These are phyloP conservation scores for Gossypium rotundifolium DNA, from an alignment of 345 rosid genomes.

Conservation along the genomic window DNA sequence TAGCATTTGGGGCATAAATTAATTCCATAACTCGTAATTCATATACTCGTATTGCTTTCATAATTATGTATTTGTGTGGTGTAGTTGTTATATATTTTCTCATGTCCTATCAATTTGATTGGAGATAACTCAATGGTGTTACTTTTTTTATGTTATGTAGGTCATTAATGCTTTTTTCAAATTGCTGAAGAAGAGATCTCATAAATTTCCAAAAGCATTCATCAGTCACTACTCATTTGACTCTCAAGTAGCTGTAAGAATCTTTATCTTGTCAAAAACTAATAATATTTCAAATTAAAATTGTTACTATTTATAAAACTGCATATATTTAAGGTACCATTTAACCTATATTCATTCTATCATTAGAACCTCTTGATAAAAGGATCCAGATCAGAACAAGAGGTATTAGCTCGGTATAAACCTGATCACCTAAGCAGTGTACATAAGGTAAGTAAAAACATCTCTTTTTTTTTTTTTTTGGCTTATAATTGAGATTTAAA, in stretches of 20 bases:
- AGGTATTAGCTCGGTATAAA: not conserved
- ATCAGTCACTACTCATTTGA: not conserved
- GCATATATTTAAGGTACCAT: not conserved
- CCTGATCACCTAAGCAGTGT: not conserved
- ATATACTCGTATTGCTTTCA: no score
- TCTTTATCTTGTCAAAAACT: not conserved
- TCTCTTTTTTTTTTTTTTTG: not conserved
- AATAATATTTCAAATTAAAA: not conserved
- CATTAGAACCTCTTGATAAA: not conserved
- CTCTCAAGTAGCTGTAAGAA: not conserved
- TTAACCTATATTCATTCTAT: not conserved
- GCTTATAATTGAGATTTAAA: no score
- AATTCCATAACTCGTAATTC: no score
- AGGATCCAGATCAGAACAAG: not conserved
- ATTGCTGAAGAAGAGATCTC: not conserved
- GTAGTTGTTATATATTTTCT: not conserved
- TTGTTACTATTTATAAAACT: not conserved
- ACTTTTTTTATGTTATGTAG: not conserved
- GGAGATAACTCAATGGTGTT: no score
- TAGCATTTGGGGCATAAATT: no score
- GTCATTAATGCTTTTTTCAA: not conserved
- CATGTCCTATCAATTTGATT: no score
- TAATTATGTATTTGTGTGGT: no score
- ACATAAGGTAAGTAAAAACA: not conserved
- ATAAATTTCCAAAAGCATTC: not conserved